Evolutionary conservation across 1,284 basidiomycete genomes (phyloP).

Genomic region (Xerocomus nothofagi): DNA sequence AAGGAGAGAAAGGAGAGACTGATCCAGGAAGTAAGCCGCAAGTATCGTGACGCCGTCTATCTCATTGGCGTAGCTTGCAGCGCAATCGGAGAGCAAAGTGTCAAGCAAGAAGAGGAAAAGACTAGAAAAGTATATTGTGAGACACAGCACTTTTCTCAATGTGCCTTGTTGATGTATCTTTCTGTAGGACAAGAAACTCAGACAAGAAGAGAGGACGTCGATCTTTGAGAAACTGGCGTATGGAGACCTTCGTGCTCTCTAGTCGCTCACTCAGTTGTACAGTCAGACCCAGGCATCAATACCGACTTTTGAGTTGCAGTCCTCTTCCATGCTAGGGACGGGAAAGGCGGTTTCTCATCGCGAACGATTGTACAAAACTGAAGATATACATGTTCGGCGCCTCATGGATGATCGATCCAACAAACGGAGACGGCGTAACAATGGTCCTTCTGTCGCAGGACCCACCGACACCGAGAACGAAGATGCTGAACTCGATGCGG

Average conservation of each 20-base stretch:
- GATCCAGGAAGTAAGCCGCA: constrained; percentile 55
- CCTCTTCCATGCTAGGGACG: constrained; percentile 78
- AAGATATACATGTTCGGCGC: constrained; percentile 60
- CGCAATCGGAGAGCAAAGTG: constrained; percentile 69
- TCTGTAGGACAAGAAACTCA: constrained; percentile 78
- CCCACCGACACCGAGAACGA: constrained; percentile 38
- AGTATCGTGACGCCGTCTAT: not conserved
- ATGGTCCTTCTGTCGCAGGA: constrained; percentile 35
- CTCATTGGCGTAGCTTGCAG: constrained; percentile 43
- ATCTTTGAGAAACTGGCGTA: constrained; percentile 80
- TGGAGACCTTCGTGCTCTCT: constrained; percentile 25
- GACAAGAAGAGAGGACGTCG: constrained; percentile 74
- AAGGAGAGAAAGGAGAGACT: constrained; percentile 58
- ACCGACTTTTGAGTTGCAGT: constrained; percentile 60
- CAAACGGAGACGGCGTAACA: constrained; percentile 46
- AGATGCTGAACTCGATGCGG: constrained; percentile 30
- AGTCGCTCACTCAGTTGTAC: constrained; percentile 27
- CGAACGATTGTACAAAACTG: constrained; percentile 55
- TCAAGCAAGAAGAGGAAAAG: constrained; percentile 78
- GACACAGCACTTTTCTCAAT: constrained; percentile 19
- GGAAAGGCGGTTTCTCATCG: constrained; percentile 60
- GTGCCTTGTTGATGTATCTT: not conserved
- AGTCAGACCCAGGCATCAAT: constrained; percentile 75
- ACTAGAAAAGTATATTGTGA: constrained; percentile 82
- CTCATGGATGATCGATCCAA: constrained; percentile 48